Conservation (phyloP, 1,284 basidiomycete species). For the Ganoderma meredithae region DNA sequence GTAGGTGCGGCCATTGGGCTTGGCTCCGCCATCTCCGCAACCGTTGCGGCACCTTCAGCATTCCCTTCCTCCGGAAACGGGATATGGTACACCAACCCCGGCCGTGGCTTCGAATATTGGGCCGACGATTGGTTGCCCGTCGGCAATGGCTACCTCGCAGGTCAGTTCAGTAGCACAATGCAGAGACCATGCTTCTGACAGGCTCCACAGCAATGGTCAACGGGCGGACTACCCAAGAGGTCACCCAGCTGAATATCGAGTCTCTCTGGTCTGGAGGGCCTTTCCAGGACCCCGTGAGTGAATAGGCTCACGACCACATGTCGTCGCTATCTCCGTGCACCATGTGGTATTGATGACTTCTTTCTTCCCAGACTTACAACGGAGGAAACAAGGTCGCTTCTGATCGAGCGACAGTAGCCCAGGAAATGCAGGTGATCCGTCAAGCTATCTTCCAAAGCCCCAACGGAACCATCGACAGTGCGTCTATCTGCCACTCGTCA, state of each 20-base stretch:
- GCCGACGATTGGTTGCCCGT: slow-evolving; percentile 67
- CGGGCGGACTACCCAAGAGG: slow-evolving; percentile 66
- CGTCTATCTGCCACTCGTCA: slow-evolving; percentile 28
- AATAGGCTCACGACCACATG: slow-evolving; percentile 10
- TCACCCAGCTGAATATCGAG: slow-evolving; percentile 75
- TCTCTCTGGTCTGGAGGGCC: slow-evolving; percentile 80
- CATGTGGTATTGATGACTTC: slow-evolving; percentile 8
- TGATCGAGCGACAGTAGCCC: slow-evolving; percentile 53
- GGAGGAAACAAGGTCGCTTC: slow-evolving; percentile 69
- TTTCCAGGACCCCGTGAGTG: slow-evolving; percentile 65
- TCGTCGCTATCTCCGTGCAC: background rate
- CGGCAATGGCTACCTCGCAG: slow-evolving; percentile 78
- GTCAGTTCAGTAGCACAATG: slow-evolving; percentile 42
- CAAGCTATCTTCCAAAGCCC: slow-evolving; percentile 63
- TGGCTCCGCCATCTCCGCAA: slow-evolving; percentile 21
- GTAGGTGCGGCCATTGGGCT: slow-evolving; percentile 23
- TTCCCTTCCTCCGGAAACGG: slow-evolving; percentile 79
- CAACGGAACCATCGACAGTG: slow-evolving; percentile 67
- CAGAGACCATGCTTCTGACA: background rate
- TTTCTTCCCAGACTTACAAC: slow-evolving; percentile 61
- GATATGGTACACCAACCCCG: slow-evolving; percentile 69
- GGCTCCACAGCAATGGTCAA: slow-evolving; percentile 62
- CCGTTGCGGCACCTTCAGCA: slow-evolving; percentile 49
- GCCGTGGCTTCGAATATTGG: slow-evolving; percentile 52
- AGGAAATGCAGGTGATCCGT: slow-evolving; percentile 60